These are phyloP conservation scores for Fusarium tuaranense DNA, from an alignment of 2,329 filamentous ascomycete genomes.

Conservation along the genomic window DNA sequence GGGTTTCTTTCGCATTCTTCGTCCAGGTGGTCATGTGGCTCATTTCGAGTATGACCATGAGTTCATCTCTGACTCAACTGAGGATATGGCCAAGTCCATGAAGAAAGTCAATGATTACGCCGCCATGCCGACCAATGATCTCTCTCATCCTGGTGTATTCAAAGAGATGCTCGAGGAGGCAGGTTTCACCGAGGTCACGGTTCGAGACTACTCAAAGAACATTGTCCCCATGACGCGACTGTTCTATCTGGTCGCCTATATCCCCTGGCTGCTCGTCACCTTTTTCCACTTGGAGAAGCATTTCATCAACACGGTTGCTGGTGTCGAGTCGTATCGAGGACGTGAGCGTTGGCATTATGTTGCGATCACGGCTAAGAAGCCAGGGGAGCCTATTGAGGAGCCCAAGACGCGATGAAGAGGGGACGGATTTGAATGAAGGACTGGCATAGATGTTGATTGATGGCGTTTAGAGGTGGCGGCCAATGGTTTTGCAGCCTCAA, in stretches of 20 bases:
- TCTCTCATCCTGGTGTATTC: constrained; percentile 54
- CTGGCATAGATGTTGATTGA: neutral
- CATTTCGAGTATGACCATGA: constrained; percentile 62
- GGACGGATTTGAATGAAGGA: neutral
- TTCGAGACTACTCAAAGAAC: constrained; percentile 58
- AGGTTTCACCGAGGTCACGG: constrained; percentile 58
- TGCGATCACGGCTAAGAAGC: constrained; percentile 14
- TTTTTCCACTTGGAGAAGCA: constrained; percentile 15
- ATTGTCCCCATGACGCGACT: constrained; percentile 61
- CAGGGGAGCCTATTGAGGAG: constrained; percentile 2
- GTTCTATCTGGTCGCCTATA: constrained; percentile 55
- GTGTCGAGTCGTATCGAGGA: constrained; percentile 16
- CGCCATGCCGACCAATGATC: constrained; percentile 58
- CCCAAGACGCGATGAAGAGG: neutral
- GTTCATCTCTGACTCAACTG: neutral
- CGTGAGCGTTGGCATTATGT: constrained; percentile 17
- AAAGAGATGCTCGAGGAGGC: constrained; percentile 55
- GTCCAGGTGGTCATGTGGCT: constrained; percentile 59
- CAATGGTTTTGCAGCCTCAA: neutral
- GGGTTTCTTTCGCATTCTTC: constrained; percentile 60
- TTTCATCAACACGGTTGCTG: constrained; percentile 27
- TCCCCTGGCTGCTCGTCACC: constrained; percentile 12
- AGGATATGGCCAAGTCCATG: constrained; percentile 39
- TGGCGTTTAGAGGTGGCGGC: neutral
- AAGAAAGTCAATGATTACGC: constrained; percentile 54